Conservation (phyloP, 2,329 filamentous ascomycete genomes). For the Aquanectria penicillioides region DNA sequence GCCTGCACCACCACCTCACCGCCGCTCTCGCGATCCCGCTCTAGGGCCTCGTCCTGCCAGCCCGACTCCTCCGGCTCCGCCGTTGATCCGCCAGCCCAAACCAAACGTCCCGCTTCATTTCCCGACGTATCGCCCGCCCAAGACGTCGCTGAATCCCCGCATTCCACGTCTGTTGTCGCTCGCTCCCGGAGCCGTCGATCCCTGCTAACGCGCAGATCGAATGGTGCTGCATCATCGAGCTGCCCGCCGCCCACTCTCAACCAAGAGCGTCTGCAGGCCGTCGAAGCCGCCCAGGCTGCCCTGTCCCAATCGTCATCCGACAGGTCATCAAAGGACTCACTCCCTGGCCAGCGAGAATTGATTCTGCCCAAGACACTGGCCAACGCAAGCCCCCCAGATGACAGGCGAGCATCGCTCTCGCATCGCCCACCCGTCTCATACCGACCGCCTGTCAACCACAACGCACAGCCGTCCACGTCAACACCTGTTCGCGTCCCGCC, state of each 20-base stretch:
- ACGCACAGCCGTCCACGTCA: conserved; percentile 45
- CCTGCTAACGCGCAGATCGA: conserved; percentile 50
- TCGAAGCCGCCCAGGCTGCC: conserved; percentile 40
- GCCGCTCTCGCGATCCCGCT: conserved; percentile 43
- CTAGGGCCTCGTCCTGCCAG: conserved; percentile 48
- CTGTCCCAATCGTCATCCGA: conserved; percentile 34
- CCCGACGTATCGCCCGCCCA: conserved; percentile 34
- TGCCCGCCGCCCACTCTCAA: conserved; percentile 46
- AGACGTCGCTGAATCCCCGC: conserved; percentile 37
- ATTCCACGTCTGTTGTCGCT: conserved; percentile 40
- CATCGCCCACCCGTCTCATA: conserved; percentile 62
- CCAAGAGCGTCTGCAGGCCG: conserved; percentile 46
- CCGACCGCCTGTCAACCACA: conserved; percentile 51
- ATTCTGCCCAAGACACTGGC: conserved; percentile 56
- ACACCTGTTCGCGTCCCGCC: conserved; percentile 58
- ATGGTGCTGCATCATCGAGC: conserved; percentile 46
- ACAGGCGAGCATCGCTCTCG: conserved; percentile 53
- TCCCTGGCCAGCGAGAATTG: conserved; percentile 58
- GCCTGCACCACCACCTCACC: conserved; percentile 26
- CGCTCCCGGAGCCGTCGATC: conserved; percentile 51
- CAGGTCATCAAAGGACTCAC: conserved; percentile 34
- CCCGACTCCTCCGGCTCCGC: conserved; percentile 35
- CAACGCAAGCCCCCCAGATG: conserved; percentile 55
- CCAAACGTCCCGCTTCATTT: conserved; percentile 39
- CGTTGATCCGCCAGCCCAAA: conserved; percentile 35